Evolutionary conservation across 345 rosid genomes (phyloP).

Genomic region (Laguncularia racemosa): DNA sequence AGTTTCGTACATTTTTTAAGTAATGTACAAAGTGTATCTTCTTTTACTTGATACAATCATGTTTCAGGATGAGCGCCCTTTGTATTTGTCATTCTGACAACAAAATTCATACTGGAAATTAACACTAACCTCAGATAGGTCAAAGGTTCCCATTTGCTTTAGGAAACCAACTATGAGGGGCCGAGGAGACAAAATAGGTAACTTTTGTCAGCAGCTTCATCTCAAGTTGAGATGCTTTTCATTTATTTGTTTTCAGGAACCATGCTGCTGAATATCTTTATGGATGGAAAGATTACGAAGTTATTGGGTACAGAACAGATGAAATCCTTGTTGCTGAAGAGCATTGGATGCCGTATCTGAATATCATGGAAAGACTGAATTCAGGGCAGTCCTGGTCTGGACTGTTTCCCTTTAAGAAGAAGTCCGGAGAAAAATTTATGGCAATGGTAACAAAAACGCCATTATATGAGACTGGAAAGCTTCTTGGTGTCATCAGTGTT

Average conservation of each 20-base stretch:
- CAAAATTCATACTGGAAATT: too few relatives aligned
- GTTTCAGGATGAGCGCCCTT: too few relatives aligned
- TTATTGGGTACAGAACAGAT: slow-evolving; percentile 39
- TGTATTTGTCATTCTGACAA: too few relatives aligned
- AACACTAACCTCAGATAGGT: too few relatives aligned
- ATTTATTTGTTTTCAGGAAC: slow-evolving; percentile 43
- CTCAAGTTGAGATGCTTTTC: neutral
- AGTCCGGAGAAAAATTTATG: slow-evolving; percentile 60
- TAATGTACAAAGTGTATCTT: too few relatives aligned
- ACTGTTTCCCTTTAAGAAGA: slow-evolving; percentile 72
- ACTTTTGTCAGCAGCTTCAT: neutral
- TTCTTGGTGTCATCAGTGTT: slow-evolving; percentile 60
- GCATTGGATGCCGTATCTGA: slow-evolving; percentile 23
- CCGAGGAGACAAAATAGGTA: too few relatives aligned
- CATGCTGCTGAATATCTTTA: slow-evolving; percentile 67
- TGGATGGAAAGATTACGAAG: slow-evolving; percentile 75
- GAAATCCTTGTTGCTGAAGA: slow-evolving; percentile 61
- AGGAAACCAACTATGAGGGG: too few relatives aligned
- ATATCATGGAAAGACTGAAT: slow-evolving; percentile 35
- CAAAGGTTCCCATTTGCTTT: too few relatives aligned
- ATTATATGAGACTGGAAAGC: slow-evolving; percentile 53
- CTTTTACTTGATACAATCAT: too few relatives aligned
- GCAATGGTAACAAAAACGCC: slow-evolving; percentile 65
- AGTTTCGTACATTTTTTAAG: too few relatives aligned
- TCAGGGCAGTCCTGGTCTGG: slow-evolving; percentile 75